Evolutionary conservation across 306 rosid genomes (phyloP), one percentile per base, ranked within the genome.

Genomic region (Vachellia collinsii): DNA sequence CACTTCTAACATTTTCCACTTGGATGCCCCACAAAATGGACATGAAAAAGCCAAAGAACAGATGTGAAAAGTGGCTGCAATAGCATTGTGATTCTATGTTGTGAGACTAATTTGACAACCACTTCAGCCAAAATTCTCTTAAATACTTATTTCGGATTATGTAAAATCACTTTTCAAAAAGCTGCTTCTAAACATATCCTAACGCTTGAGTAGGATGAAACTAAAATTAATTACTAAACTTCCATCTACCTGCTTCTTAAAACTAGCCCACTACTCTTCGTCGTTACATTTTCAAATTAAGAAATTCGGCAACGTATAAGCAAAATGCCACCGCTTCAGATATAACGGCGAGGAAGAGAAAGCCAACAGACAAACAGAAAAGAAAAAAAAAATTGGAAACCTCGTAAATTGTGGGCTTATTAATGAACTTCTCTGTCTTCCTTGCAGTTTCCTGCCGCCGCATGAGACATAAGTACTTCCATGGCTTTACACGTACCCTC

Each of bases 381-480:
- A 29, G n/a, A n/a, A 29, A 29, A 29, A 36, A 16, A 51, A 8
- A 19, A 7, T 20, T 34, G 12, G 70, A 76, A 56, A 23, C 41
- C 12, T 62, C 19, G 5, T 38, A 69, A 77, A 66, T 13, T 14
- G 10, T 39, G 10, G 20, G 17, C 13, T 73, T 53, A 58, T 66
- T 13, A 36, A 44, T 20, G 5, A 51, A 25, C 70, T 75, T 44
- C 56, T 14, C 5, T 70, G 58, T 14, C 34, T 39, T 23, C 51
- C 66, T 81, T n/a, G 39, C 83, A 74, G 68, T 80, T 81, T 86
- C 91, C 74, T 62, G 73, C 77, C 88, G 92, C 92, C 90, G 91
- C 94, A 85, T 83, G 77, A 59, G 59, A 51, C 75, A 62, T 73
- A 29, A 29, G 23, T 43, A 46, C 51, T 77, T 59, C 75, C 46